Evolutionary conservation across 108 stramenopile genomes (phyloP), one percentile per base, ranked within the genome.

Genomic region (Cyclotella cryptica): DNA sequence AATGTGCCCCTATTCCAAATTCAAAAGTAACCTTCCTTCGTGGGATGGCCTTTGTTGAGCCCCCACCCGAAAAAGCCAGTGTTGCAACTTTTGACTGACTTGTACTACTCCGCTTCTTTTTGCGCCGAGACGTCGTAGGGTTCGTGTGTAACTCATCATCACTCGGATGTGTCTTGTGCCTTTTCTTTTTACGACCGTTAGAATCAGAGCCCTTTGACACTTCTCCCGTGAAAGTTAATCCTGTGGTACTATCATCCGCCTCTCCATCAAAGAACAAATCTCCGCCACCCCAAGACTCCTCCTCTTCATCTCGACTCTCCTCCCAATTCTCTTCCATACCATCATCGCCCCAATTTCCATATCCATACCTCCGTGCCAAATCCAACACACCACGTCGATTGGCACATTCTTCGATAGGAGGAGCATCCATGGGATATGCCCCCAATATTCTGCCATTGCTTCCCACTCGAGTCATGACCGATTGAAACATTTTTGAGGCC

Each of bases 401-500:
- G 1, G 85, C 90, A 40, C 91, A 92, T 62, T 92, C 90, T 55
- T 78, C 66, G 49, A 88, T 85, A 5, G 92, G 85, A 2, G 84
- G 75, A 26, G 88, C 91, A 78, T 95, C 93, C 40, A 89, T 92
- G 0, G 93, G 93, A 78, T 95, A 95, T 8, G 93, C 93, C 28
- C 93, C 93, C 0, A 90, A 70, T 29, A 94, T 65, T 12, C 87
- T 53, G 43, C 80, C 88, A 47, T 88, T 89, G 47, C 89, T 85
- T 28, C 89, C 85, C 27, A 82, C 86, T 5, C 89, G 89, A 8
- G 90, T 88, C 75, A 95, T 75, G 19, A 94, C 72, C 10, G 79
- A 80, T 60, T 80, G 79, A 44, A 80, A 74, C 79, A 74, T 68
- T 72, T 72, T 79, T 27, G 78, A 79, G 26, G 70, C 78, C 12